Evolutionary conservation across 306 rosid species (phyloP), one percentile per base, ranked within the genome.

Genomic region (Oxytropis ochrocephala): DNA sequence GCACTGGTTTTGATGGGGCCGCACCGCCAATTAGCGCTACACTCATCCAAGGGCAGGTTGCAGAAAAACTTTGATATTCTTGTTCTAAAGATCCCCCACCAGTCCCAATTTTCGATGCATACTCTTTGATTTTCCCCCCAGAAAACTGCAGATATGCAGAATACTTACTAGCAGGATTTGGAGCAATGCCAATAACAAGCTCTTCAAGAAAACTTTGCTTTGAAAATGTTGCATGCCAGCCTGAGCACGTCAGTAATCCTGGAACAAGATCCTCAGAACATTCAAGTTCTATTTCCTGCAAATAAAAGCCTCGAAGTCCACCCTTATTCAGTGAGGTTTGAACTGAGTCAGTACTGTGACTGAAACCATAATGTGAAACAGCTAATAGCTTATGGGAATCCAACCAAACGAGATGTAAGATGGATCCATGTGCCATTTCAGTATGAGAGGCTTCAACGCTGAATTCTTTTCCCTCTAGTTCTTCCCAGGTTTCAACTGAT

Each of bases 1-100:
- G 67, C 64, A 89, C 55, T 27, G 86, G 88, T 73, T 89, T 89
- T 75, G 84, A 66, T 10, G 67, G 72, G 65, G 82, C 86, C 67
- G 67, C 77, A 77, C 72, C 64, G 58, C 79, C 78, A 60, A 86
- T 84, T 64, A 78, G 72, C 30, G 69, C 91, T 74, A 81, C 91
- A 79, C 74, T 80, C 96, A 91, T 89, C 95, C 89, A 84, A 42
- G 97, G 92, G 72, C 95, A 94, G 66, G 88, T 65, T 47, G 92
- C 74, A 30, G 87, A 80, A 77, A 91, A 87, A 59, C 82, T 89
- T 75, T 48, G 79, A 61, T 55, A 74, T 79, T 80, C 83, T 39
- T 80, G 86, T 70, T 89, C 91, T 61, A 73, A 21, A 64, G 81
- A 74, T 42, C 83, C 88, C 41, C 72, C 53, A 58, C 75, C 69